Conservation (phyloP, 1,139 yeast genomes). For the Pichia sp. region DNA sequence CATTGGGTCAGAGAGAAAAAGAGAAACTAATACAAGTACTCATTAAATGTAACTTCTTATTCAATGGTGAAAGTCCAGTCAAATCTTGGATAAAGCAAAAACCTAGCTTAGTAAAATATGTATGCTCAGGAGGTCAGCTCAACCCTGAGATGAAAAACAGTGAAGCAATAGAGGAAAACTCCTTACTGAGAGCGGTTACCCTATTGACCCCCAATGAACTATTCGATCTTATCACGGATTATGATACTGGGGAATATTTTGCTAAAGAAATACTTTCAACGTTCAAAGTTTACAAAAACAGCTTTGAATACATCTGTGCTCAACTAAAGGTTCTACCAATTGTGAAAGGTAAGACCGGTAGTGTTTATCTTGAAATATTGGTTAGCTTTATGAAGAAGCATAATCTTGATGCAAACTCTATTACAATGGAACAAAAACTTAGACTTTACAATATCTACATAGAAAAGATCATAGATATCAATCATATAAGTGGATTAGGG, state of each 20-base stretch:
- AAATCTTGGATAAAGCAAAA: neutral
- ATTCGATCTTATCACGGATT: neutral
- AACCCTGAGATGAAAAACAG: neutral
- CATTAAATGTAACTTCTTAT: neutral
- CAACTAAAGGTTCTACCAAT: neutral
- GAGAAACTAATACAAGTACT: neutral
- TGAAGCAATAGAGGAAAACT: neutral
- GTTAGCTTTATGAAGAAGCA: conserved; percentile 2
- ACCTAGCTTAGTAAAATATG: neutral
- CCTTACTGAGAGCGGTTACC: neutral
- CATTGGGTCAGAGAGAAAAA: neutral
- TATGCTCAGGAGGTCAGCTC: neutral
- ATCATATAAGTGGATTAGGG: neutral
- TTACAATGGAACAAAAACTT: neutral
- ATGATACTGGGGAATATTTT: neutral
- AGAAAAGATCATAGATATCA: neutral
- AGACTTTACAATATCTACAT: conserved; percentile 5
- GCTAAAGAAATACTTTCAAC: neutral
- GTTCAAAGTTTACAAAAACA: neutral
- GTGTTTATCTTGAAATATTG: neutral
- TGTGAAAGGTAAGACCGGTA: neutral
- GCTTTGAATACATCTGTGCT: conserved; percentile 9
- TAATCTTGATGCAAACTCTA: neutral
- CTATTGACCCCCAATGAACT: conserved; percentile 6
- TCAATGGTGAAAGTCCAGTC: neutral